phyloP scores from a whole-genome alignment of 176 grass and related monocot species.

The Poa pratensis region DNA sequence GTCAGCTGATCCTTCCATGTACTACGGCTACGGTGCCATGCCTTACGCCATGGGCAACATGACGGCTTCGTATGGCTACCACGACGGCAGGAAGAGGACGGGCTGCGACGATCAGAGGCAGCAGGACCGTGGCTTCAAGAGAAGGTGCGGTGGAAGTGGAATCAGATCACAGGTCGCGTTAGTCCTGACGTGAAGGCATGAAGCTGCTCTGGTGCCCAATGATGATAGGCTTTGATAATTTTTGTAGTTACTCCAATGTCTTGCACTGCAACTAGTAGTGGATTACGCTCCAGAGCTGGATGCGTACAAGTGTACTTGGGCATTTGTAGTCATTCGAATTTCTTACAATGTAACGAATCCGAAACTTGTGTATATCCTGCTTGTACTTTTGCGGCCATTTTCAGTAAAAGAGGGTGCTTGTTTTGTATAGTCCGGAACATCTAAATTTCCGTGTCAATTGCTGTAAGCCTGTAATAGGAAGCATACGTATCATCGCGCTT shows the following conservation, averaged over 20 bases:
- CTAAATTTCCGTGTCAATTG: too few relatives aligned
- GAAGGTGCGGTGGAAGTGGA: background rate
- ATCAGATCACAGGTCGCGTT: background rate
- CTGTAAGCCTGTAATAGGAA: too few relatives aligned
- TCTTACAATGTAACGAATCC: background rate
- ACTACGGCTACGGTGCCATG: background rate
- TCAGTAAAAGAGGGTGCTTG: too few relatives aligned
- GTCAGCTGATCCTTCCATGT: background rate
- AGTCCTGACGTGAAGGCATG: background rate
- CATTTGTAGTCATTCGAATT: background rate
- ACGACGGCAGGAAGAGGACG: slow-evolving; percentile 2
- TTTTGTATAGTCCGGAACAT: too few relatives aligned
- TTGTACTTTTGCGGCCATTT: too few relatives aligned
- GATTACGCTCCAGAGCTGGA: background rate
- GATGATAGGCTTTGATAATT: background rate
- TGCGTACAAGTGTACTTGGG: background rate
- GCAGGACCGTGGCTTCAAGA: background rate
- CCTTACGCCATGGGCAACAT: background rate
- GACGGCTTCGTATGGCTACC: background rate
- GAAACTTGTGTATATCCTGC: background rate
- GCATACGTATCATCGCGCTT: too few relatives aligned
- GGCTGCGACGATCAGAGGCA: background rate
- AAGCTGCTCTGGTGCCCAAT: background rate
- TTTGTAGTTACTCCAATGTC: background rate
- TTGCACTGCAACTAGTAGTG: background rate